Conservation (phyloP, 2,329 filamentous ascomycete species). For the Nothophaeocryptopus gaeumannii region DNA sequence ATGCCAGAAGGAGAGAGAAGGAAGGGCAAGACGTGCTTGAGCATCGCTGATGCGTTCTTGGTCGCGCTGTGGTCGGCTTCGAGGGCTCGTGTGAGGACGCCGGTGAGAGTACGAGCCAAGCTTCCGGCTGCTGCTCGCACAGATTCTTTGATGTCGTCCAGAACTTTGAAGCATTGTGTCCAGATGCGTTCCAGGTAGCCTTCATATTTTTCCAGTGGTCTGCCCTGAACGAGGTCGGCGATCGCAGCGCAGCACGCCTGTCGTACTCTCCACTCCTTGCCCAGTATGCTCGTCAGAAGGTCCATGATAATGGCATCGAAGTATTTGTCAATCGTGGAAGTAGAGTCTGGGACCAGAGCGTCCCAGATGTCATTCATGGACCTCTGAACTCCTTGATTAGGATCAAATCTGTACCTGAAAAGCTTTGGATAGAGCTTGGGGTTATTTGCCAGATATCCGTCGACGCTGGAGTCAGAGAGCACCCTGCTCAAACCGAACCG, state of each 20-base stretch:
- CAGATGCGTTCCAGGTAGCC: slow-evolving; percentile 82
- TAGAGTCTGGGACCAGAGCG: slow-evolving; percentile 85
- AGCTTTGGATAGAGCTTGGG: slow-evolving; percentile 94
- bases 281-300: slow-evolving; percentile 78
- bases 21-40: slow-evolving; percentile 85
- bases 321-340: slow-evolving; percentile 70
- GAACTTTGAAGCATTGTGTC: slow-evolving; percentile 79
- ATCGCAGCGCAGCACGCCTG: slow-evolving; percentile 91
- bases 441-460: slow-evolving; percentile 70
- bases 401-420: slow-evolving; percentile 91
- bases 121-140: slow-evolving; percentile 78
- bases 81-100: slow-evolving; percentile 78
- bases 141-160: slow-evolving; percentile 93
- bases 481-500: slow-evolving; percentile 90
- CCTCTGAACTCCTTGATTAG: slow-evolving; percentile 84
- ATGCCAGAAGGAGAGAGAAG: slow-evolving; percentile 83
- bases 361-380: slow-evolving; percentile 99
- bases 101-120: slow-evolving; percentile 79
- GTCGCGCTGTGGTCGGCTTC: slow-evolving; percentile 69
- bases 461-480: slow-evolving; percentile 74
- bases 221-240: slow-evolving; percentile 79
- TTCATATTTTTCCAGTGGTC: slow-evolving; percentile 67
- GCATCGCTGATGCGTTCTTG: slow-evolving; percentile 72
- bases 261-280: slow-evolving; percentile 88
- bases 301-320: slow-evolving; percentile 90